Evolutionary conservation across 148 eudicot species (phyloP).

Genomic region (Chenopodium formosanum): DNA sequence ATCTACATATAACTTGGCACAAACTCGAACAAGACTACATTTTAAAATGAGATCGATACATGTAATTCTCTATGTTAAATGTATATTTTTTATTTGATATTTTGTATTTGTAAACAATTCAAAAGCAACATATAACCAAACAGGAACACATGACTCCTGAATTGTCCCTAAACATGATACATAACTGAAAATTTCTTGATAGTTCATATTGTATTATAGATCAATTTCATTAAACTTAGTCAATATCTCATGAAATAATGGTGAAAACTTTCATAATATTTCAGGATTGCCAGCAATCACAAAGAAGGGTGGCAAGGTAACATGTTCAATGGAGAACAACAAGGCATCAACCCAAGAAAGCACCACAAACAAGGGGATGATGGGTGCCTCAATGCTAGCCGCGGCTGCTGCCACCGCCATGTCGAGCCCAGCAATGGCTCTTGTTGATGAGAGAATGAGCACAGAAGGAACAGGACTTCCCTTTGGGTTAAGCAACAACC

Average conservation of each 20-base stretch:
- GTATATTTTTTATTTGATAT: no score
- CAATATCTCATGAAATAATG: not conserved
- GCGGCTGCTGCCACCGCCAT: conserved; percentile 36
- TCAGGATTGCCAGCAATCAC: conserved; percentile 72
- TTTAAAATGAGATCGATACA: no score
- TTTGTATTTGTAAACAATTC: no score
- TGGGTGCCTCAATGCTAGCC: conserved; percentile 37
- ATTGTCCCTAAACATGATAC: no score
- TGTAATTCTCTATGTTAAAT: no score
- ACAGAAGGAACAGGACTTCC: conserved; percentile 98
- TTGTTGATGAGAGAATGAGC: conserved; percentile 97
- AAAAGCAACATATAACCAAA: no score
- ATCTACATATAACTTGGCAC: not conserved
- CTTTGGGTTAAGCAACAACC: conserved; percentile 91
- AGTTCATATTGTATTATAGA: not conserved
- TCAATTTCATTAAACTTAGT: not conserved
- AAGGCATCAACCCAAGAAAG: conserved; percentile 40
- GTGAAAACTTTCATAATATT: not conserved
- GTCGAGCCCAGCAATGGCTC: conserved; percentile 81
- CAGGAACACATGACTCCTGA: no score
- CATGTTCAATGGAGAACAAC: conserved; percentile 62
- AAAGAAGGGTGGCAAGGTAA: conserved; percentile 57
- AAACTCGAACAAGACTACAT: not conserved
- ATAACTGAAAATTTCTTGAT: not conserved
- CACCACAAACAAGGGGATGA: conserved; percentile 28